Evolutionary conservation across 495 filamentous ascomycete species (phyloP).

Genomic region (Xylaria curta): DNA sequence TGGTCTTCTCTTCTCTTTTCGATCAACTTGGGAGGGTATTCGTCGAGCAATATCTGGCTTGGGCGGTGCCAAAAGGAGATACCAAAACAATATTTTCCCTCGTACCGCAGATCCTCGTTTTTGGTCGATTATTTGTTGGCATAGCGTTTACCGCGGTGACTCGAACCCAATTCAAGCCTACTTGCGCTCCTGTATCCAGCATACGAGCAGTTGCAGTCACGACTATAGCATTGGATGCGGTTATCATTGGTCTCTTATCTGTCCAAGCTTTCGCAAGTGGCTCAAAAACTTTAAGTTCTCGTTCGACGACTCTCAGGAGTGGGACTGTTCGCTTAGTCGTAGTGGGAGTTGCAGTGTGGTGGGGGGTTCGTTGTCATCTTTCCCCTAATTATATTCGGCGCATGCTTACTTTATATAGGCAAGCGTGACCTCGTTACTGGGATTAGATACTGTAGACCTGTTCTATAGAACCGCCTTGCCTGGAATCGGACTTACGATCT

Average conservation of each 20-base stretch:
- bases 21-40: slow-evolving; percentile 59
- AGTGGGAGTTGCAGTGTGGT: slow-evolving; percentile 56
- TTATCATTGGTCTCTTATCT: slow-evolving; percentile 50
- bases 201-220: slow-evolving; percentile 50
- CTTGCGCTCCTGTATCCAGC: slow-evolving; percentile 56
- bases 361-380: slow-evolving; percentile 44
- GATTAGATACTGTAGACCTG: slow-evolving; percentile 48
- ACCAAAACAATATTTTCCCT: slow-evolving; percentile 39
- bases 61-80: slow-evolving; percentile 48
- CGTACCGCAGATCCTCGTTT: slow-evolving; percentile 50
- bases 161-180: slow-evolving; percentile 54
- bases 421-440: slow-evolving; percentile 56
- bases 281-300: slow-evolving; percentile 31
- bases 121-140: slow-evolving; percentile 54
- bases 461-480: slow-evolving; percentile 57
- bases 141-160: slow-evolving; percentile 58
- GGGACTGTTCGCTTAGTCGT: slow-evolving; percentile 49
- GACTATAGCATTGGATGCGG: slow-evolving; percentile 51
- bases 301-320: slow-evolving; percentile 32
- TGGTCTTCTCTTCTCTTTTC: slow-evolving; percentile 57
- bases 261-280: slow-evolving; percentile 45
- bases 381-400: background rate
- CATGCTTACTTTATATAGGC: slow-evolving; percentile 45
- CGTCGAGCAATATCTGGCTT: slow-evolving; percentile 59
- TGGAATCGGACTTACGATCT: slow-evolving; percentile 52